Evolutionary conservation across 2,329 filamentous ascomycete species (phyloP), one percentile per base, ranked within the genome.

Genomic region (Madurella fahalii): DNA sequence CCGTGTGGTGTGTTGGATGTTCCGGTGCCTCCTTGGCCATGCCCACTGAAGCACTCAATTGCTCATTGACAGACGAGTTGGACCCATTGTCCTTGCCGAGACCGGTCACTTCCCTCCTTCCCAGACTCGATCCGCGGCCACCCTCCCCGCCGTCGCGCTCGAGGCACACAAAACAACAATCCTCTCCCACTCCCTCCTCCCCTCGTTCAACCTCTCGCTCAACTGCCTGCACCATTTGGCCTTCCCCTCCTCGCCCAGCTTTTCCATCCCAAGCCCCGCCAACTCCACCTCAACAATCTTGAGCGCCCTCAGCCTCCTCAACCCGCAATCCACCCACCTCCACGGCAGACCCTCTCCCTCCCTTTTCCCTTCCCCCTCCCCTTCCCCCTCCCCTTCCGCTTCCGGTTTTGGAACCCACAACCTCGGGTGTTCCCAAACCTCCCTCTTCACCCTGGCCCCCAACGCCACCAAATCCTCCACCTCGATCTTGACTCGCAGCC

Each of bases 261-360:
- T 13, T 5, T 16, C 16, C 39, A 17, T 18, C 37, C 68, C 63
- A 16, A 59, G 15, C 18, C n/a, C 16, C 13, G 15, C 63, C 7
- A 77, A 61, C 62, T 77, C 74, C 50, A 77, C 66, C 63, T 77
- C 75, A 4, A 77, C 53, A 47, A 60, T 65, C 57, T 69, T 62
- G 47, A 77, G 62, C 13, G 47, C 58, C 5, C 25, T 37, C 58
- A 77, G 58, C 41, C 56, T 57, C 15, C 58, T 52, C 43, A 77
- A 59, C 1, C 73, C 71, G 5, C 56, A 62, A 37, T 66, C 67
- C 30, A 72, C 60, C 69, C 68, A 71, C 9, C 46, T 25, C 42
- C 40, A 49, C 34, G 34, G 13, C 9, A 15, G 7, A 45, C 30
- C 40, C 37, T 41, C 18, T 32, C 9, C 18, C 18, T 31, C 13